Conservation (phyloP, 257 asterid species). For the Solanum phureja region DNA sequence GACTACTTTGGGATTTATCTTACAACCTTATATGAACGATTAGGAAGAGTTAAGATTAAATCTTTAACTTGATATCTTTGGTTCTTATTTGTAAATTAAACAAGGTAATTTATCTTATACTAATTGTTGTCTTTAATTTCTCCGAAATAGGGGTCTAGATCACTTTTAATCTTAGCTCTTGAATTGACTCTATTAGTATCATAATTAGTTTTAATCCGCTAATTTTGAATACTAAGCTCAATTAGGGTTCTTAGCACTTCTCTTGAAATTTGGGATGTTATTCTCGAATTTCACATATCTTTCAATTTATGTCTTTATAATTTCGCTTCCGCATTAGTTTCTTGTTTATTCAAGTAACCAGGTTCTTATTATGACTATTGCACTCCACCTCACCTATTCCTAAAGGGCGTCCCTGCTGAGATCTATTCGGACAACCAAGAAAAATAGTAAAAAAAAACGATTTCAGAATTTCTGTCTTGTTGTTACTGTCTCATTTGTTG, state of each 20-base stretch:
- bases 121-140: not conserved
- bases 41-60: not conserved
- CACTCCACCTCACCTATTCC: not conserved
- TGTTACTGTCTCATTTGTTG: too few relatives aligned
- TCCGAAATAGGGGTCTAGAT: not conserved
- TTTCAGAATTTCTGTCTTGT: too few relatives aligned
- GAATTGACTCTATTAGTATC: not conserved
- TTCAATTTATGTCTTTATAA: not conserved
- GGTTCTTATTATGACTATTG: not conserved
- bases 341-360: not conserved
- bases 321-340: not conserved
- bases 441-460: too few relatives aligned
- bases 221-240: not conserved
- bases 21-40: not conserved
- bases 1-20: not conserved
- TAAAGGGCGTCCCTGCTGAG: too few relatives aligned
- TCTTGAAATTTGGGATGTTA: not conserved
- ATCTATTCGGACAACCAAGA: too few relatives aligned
- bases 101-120: not conserved
- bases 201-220: too few relatives aligned
- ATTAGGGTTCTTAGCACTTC: not conserved
- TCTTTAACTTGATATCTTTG: not conserved
- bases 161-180: not conserved
- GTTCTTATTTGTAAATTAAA: not conserved
- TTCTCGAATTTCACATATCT: not conserved